Evolutionary conservation across 2,329 filamentous ascomycete species (phyloP).

Genomic region (Botrytis elliptica): DNA sequence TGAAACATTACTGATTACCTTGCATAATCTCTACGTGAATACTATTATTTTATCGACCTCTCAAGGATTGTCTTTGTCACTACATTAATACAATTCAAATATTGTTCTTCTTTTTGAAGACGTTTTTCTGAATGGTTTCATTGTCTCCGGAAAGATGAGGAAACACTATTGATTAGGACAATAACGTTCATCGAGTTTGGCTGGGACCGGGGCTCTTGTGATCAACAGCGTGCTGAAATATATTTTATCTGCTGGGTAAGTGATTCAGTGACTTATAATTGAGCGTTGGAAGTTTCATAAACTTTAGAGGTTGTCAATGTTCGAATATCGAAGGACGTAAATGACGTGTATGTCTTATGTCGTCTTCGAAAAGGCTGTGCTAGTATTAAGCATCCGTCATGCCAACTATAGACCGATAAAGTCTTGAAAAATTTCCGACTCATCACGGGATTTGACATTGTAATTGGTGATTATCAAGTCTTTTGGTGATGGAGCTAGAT

Average conservation of each 20-base stretch:
- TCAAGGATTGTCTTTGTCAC: neutral
- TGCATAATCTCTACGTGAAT: neutral
- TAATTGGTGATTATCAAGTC: neutral
- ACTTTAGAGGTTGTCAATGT: no score
- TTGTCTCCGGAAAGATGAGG: no score
- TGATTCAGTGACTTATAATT: no score
- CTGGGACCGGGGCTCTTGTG: no score
- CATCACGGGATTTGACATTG: neutral
- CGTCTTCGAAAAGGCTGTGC: neutral
- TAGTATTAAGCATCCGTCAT: neutral
- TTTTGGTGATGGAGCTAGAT: neutral
- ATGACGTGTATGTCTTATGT: neutral
- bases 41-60: neutral
- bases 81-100: neutral
- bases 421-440: neutral
- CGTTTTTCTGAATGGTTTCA: neutral
- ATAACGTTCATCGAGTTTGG: no score
- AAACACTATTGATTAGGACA: no score
- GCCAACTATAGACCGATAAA: neutral
- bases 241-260: no score
- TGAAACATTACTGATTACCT: neutral
- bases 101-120: neutral
- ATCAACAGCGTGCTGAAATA: no score
- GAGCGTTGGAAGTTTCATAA: no score
- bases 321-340: neutral